Conservation (phyloP, 1,139 yeast species). For the Lodderomyces metapsilosis region DNA sequence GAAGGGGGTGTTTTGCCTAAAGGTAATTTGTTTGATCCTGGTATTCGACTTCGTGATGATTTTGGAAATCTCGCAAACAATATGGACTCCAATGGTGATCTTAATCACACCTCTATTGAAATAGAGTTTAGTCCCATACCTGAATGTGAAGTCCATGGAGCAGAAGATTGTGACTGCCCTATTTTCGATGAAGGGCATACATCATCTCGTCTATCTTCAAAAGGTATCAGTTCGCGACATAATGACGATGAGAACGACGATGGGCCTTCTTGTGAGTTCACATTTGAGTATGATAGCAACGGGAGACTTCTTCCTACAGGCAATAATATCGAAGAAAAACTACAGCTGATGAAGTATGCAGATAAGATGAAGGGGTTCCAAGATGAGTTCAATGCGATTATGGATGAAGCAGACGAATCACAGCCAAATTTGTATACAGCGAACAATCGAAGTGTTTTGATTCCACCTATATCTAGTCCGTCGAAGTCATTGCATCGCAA, state of each 20-base stretch:
- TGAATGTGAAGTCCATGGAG: constrained; percentile 33
- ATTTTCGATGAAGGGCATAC: constrained; percentile 16
- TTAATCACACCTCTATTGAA: constrained; percentile 36
- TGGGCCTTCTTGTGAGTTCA: constrained; percentile 44
- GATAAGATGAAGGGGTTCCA: constrained; percentile 3
- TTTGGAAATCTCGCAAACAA: too few species aligned
- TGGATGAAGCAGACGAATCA: not conserved
- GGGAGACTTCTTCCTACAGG: constrained; percentile 45
- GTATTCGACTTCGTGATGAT: constrained; percentile 43
- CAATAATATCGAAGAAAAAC: constrained; percentile 24
- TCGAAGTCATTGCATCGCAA: constrained; percentile 13
- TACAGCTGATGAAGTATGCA: constrained; percentile 13
- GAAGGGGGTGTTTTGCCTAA: constrained; percentile 12
- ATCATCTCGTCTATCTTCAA: constrained; percentile 2
- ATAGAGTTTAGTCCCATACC: constrained; percentile 38
- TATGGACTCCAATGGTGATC: constrained; percentile 12
- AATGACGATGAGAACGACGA: constrained; percentile 21
- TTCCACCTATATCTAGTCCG: not conserved
- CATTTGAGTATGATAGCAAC: constrained; percentile 43
- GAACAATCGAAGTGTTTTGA: too few species aligned
- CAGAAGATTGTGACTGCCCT: constrained; percentile 33
- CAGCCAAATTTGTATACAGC: too few species aligned
- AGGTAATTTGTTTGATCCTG: constrained; percentile 41
- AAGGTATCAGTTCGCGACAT: not conserved
- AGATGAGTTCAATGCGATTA: not conserved